Percentiles rank a stretch among this genome's conserved stretches.
Evolutionary conservation across 441 rosid species (phyloP).

Genomic region (Capsella rubella): DNA sequence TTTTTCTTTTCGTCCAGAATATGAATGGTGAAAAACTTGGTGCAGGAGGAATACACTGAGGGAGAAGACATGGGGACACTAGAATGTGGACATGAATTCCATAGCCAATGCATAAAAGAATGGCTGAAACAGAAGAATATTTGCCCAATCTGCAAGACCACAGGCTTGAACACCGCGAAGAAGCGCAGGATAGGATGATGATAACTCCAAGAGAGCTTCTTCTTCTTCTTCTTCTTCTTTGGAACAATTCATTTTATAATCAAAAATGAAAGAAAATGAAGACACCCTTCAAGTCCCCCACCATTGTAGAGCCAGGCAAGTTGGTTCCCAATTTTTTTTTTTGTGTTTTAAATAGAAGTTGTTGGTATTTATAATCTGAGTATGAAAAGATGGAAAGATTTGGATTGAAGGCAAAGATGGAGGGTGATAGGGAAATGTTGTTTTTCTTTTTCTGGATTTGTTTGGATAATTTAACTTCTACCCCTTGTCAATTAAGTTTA

Average conservation of each 20-base stretch:
- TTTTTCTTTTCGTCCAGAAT: neutral
- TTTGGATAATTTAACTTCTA: conserved; percentile 37
- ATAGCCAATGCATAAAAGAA: conserved; percentile 71
- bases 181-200: conserved; percentile 40
- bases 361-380: conserved; percentile 9
- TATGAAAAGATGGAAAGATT: conserved; percentile 10
- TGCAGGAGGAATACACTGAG: conserved; percentile 83
- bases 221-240: too few relatives aligned
- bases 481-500: conserved; percentile 22
- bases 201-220: neutral
- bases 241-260: conserved; percentile 26
- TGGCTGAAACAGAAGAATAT: conserved; percentile 79
- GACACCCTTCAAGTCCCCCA: conserved; percentile 27
- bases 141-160: conserved; percentile 75
- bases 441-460: conserved; percentile 29
- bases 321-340: conserved; percentile 13
- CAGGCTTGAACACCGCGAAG: conserved; percentile 53
- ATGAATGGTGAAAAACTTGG: conserved; percentile 15
- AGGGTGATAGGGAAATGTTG: conserved; percentile 17
- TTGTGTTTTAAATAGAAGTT: neutral
- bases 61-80: conserved; percentile 80
- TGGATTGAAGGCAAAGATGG: conserved; percentile 31
- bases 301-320: conserved; percentile 35
- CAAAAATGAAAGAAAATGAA: conserved; percentile 20
- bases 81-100: conserved; percentile 87